Conservation (phyloP, 352 stramenopile species). For the Phytophthora kernoviae region DNA sequence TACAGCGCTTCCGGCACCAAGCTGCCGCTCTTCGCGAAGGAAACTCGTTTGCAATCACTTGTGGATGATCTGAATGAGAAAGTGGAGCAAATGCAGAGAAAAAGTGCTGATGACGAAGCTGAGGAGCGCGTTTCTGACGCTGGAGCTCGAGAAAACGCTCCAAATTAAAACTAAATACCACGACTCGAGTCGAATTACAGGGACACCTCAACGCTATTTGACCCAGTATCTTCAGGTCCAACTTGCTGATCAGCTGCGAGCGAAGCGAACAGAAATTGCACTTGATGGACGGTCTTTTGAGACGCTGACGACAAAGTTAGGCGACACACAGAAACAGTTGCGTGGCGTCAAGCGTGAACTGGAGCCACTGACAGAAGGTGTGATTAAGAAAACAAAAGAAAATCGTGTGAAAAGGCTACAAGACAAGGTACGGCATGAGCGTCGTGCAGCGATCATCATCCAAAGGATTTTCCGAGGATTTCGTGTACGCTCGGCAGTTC, state of each 20-base stretch:
- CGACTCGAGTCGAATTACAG: conserved; percentile 84
- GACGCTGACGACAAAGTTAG: conserved; percentile 54
- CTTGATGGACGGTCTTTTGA: conserved; percentile 64
- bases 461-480: conserved; percentile 85
- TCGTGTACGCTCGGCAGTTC: conserved; percentile 66
- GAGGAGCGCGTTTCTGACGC: conserved; percentile 61
- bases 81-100: conserved; percentile 45
- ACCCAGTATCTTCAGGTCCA: conserved; percentile 94
- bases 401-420: conserved; percentile 71
- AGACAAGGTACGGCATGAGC: conserved; percentile 68
- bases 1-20: conserved; percentile 74
- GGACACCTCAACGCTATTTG: conserved; percentile 89
- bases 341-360: conserved; percentile 76
- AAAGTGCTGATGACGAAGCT: conserved; percentile 47
- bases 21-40: conserved; percentile 74
- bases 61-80: conserved; percentile 57
- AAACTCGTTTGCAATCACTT: conserved; percentile 41
- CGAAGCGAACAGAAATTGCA: conserved; percentile 68
- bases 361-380: conserved; percentile 84
- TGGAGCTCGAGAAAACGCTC: conserved; percentile 84
- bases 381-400: conserved; percentile 78
- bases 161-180: conserved; percentile 88
- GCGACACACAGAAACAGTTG: conserved; percentile 73
- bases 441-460: conserved; percentile 68
- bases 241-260: conserved; percentile 82